phyloP scores from a whole-genome alignment of 345 rosid species.

The Hypericum perforatum region DNA sequence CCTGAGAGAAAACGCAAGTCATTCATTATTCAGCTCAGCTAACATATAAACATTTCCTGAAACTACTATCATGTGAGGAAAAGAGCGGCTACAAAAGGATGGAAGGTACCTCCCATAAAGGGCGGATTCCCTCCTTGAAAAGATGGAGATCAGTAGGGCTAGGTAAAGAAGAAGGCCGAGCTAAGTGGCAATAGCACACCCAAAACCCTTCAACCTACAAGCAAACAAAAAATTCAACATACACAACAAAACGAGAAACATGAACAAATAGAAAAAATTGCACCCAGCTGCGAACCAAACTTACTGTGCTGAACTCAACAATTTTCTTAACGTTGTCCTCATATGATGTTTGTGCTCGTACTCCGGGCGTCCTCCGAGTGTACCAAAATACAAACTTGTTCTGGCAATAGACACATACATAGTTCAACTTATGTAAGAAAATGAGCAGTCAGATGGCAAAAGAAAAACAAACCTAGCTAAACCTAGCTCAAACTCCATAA shows the following conservation, averaged over 20 bases:
- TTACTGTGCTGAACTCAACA: conserved; percentile 83
- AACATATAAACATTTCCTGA: too few species aligned
- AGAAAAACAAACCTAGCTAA: neutral
- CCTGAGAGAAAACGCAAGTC: conserved; percentile 32
- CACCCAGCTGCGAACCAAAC: conserved; percentile 10
- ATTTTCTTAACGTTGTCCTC: conserved; percentile 95
- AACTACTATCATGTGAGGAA: too few species aligned
- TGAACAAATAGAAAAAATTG: too few species aligned
- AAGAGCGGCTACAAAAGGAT: too few species aligned
- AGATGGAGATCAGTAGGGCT: conserved; percentile 88
- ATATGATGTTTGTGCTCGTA: conserved; percentile 71
- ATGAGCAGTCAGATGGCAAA: neutral
- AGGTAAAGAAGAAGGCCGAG: conserved; percentile 80
- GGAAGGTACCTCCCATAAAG: conserved; percentile 74
- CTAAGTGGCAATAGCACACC: conserved; percentile 88
- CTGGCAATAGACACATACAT: conserved; percentile 36
- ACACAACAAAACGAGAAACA: too few species aligned
- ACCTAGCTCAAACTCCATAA: too few species aligned
- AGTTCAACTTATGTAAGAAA: neutral
- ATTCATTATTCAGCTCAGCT: too few species aligned
- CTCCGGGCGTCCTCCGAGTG: conserved; percentile 90
- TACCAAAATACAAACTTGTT: conserved; percentile 92
- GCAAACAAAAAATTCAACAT: neutral
- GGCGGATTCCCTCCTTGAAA: conserved; percentile 88
- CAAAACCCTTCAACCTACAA: conserved; percentile 79